These are phyloP conservation scores for Sparassis latifolia DNA, from an alignment of 1,284 basidiomycete species.

Conservation along the genomic window DNA sequence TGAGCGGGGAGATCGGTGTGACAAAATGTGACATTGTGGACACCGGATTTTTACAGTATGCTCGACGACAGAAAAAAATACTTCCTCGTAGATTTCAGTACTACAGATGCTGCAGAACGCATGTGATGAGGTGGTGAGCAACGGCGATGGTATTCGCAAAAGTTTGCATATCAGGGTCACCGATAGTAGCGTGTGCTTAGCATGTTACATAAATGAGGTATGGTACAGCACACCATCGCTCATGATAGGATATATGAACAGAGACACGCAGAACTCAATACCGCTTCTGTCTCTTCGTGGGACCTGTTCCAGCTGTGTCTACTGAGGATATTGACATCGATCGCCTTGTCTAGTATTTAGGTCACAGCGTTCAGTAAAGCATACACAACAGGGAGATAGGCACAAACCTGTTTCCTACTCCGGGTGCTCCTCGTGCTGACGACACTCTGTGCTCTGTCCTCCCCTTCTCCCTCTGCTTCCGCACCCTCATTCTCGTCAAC, in stretches of 20 bases:
- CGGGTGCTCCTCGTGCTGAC: constrained; percentile 52
- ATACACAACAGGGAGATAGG: background rate
- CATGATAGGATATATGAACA: background rate
- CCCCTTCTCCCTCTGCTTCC: constrained; percentile 29
- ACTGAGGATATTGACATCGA: constrained; percentile 33
- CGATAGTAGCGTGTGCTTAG: too few relatives aligned
- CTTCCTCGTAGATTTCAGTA: too few relatives aligned
- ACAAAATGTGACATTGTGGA: too few relatives aligned
- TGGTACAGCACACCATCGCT: too few relatives aligned
- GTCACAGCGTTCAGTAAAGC: background rate
- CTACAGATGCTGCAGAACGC: too few relatives aligned
- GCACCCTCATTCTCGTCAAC: constrained; percentile 32
- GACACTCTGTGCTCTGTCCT: constrained; percentile 60
- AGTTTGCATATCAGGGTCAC: too few relatives aligned
- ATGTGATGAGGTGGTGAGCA: too few relatives aligned
- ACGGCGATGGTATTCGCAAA: too few relatives aligned
- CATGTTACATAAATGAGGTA: too few relatives aligned
- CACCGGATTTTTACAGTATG: too few relatives aligned
- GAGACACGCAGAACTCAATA: background rate
- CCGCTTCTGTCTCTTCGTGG: constrained; percentile 19
- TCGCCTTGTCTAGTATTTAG: constrained; percentile 39
- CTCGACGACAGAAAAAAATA: too few relatives aligned
- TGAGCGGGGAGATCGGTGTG: too few relatives aligned
- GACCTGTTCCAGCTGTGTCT: constrained; percentile 17
- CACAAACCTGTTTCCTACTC: constrained; percentile 52